Evolutionary conservation across 2,329 filamentous ascomycete species (phyloP), one percentile per base, ranked within the genome.

Genomic region (Zymoseptoria pseudotritici): DNA sequence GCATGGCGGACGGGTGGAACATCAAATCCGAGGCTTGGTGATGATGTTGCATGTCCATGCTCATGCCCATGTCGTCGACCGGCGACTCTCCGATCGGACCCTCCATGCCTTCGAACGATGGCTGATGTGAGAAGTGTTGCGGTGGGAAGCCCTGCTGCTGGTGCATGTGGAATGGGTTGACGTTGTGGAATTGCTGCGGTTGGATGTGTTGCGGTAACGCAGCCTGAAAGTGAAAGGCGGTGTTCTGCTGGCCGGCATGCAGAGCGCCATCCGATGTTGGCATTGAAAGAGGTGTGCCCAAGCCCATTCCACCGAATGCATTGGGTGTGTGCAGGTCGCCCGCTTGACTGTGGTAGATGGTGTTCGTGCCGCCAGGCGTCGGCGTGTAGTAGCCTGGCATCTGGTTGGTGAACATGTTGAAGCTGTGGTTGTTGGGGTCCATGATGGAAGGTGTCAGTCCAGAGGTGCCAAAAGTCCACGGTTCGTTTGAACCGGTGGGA

Each of bases 321-420:
- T 83, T 86, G 3, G 91, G 91, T 1, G 91, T 95, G 74, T 96
- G 91, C 58, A 97, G 80, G 74, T 96, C 91, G 55, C 90, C 89
- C 46, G 90, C 89, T 74, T 92, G 90, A 56, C 83, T 85, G 72
- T 95, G 90, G 71, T 91, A 95, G 65, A 93, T 76, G 19, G 89
- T 88, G 71, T 88, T 90, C 64, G 86, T 88, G 53, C 88, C 89
- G 64, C 89, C 90, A 2, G 91, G 89, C 1, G 90, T 95, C 2
- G 92, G 90, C 7, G 91, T 92, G 75, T 96, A 97, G 75, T 94
- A 94, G 13, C 87, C 89, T 17, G 89, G 84, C 53, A 88, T 84
- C 65, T 92, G 89, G 74, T 89, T 90, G 65, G 88, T 86, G 70
- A 96, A 93, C 58, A 82, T 82, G 17, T 46, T 82, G 75, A 96